Conservation (phyloP, 2,329 filamentous ascomycete species). For the Cercospora brassicicola region DNA sequence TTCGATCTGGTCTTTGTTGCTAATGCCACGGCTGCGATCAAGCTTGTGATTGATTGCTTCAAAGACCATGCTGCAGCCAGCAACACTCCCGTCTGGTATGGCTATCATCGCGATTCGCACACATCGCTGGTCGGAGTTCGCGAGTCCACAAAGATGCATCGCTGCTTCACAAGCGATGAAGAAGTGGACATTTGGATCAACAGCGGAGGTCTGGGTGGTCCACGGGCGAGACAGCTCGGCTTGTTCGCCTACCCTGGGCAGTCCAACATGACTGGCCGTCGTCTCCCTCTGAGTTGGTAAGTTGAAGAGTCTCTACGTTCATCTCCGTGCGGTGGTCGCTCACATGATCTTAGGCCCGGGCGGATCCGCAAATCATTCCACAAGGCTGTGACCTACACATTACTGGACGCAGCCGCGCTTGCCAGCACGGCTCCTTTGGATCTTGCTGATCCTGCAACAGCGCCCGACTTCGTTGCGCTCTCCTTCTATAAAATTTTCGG, state of each 20-base stretch:
- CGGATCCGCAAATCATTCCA: conserved; percentile 39
- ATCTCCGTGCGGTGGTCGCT: conserved; percentile 1
- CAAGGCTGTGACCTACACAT: conserved; percentile 48
- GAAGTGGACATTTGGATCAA: conserved; percentile 50
- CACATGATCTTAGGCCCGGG: conserved; percentile 35
- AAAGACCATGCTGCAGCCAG: conserved; percentile 54
- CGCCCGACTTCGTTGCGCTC: conserved; percentile 62
- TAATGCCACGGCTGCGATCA: conserved; percentile 64
- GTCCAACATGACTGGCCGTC: conserved; percentile 44
- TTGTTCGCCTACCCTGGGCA: conserved; percentile 44
- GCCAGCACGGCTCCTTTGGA: conserved; percentile 63
- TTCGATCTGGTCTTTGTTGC: conserved; percentile 64
- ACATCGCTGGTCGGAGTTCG: conserved; percentile 55
- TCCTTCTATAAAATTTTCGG: conserved; percentile 69
- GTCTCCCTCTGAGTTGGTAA: conserved; percentile 40
- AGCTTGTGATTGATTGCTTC: conserved; percentile 61
- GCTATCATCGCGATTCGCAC: conserved; percentile 62
- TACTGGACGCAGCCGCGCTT: conserved; percentile 64
- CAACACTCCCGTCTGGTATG: conserved; percentile 55
- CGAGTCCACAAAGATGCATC: conserved; percentile 38
- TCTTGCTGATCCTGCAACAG: conserved; percentile 52
- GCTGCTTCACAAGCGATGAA: conserved; percentile 44
- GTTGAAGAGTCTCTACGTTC: not conserved
- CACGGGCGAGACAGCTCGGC: conserved; percentile 37
- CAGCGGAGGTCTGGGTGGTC: conserved; percentile 35